A percentile compares a stretch with the other conserved stretches of the same genome.
phyloP scores from a whole-genome alignment of 257 asterid genomes.

The Salvia hispanica region DNA sequence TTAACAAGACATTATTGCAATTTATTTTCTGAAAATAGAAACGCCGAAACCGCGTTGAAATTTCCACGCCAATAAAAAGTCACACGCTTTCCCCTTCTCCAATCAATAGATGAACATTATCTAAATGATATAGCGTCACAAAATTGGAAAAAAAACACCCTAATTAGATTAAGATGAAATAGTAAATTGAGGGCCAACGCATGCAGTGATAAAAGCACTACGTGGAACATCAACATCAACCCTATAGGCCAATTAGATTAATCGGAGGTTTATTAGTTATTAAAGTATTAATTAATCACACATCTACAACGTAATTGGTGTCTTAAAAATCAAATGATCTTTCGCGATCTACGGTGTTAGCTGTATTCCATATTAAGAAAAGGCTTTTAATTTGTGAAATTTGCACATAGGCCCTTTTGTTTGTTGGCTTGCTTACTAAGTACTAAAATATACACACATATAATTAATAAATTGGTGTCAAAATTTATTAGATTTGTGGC shows the following conservation, averaged over 20 bases:
- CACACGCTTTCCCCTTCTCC: conserved; percentile 33
- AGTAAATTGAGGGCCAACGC: conserved; percentile 24
- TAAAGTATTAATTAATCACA: neutral
- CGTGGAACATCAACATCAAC: conserved; percentile 30
- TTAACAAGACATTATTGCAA: conserved; percentile 18
- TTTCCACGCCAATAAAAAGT: conserved; percentile 12
- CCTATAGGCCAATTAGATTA: neutral
- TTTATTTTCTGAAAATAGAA: conserved; percentile 9
- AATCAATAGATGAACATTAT: conserved; percentile 16
- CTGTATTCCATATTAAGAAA: neutral
- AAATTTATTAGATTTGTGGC: too few species aligned
- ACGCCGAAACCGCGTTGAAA: conserved; percentile 27
- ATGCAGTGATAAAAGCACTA: conserved; percentile 26
- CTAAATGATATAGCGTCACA: conserved; percentile 26
- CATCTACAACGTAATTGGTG: conserved; percentile 18
- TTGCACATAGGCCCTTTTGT: conserved; percentile 14
- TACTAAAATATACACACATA: too few species aligned
- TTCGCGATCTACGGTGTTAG: neutral
- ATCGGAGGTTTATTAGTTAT: neutral
- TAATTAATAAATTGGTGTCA: too few species aligned
- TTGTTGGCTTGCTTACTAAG: too few species aligned
- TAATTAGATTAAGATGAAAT: conserved; percentile 6
- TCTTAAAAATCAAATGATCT: neutral
- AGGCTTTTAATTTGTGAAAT: conserved; percentile 1
- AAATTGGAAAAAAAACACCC: neutral